Evolutionary conservation across 257 asterid genomes (phyloP).

Genomic region (Salvia miltiorrhiza): DNA sequence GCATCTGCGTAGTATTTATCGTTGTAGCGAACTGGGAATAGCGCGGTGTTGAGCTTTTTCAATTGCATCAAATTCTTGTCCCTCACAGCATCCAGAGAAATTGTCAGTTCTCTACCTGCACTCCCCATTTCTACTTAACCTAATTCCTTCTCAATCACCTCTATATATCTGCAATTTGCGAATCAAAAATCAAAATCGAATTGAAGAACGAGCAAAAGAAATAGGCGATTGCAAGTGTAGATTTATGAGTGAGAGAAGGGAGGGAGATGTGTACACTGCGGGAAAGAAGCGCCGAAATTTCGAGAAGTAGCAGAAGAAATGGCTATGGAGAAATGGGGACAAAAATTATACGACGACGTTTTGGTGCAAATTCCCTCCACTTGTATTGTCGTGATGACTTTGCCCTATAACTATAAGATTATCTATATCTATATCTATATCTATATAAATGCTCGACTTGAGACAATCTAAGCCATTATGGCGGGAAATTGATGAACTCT

Average conservation of each 20-base stretch:
- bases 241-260: background rate
- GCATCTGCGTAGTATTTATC: conserved; percentile 91
- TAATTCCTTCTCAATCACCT: conserved; percentile 17
- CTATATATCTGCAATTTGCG: background rate
- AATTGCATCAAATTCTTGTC: conserved; percentile 96
- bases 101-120: conserved; percentile 57
- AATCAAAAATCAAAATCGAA: background rate
- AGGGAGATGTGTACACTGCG: background rate
- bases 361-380: background rate
- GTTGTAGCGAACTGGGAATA: conserved; percentile 88
- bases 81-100: conserved; percentile 75
- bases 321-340: background rate
- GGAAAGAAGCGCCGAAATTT: background rate
- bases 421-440: too few species aligned
- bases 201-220: background rate
- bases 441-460: too few species aligned
- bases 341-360: conserved; percentile 20
- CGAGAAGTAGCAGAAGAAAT: background rate
- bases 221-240: background rate
- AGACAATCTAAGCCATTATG: too few species aligned
- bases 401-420: conserved; percentile 10
- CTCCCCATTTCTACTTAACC: conserved; percentile 45
- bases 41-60: conserved; percentile 81
- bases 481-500: too few species aligned
- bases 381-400: conserved; percentile 1